A percentile compares a stretch with the other conserved stretches of the same genome.
These are phyloP conservation scores for Leccinum uliginosum DNA, from an alignment of 768 basidiomycete genomes.

Conservation along the genomic window DNA sequence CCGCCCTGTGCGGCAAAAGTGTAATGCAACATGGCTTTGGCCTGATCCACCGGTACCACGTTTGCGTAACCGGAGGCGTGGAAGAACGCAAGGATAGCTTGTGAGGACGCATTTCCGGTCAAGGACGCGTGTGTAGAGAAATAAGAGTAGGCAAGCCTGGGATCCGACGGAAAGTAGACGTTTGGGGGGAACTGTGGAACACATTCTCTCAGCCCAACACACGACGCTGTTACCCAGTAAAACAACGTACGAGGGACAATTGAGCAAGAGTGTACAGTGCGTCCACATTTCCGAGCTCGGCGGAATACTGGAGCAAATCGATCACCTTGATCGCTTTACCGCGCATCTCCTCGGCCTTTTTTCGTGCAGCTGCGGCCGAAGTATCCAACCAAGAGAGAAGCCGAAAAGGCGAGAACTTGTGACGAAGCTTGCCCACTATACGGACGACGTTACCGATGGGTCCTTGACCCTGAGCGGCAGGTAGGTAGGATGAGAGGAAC, in stretches of 20 bases:
- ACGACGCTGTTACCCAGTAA: background rate
- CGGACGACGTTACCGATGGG: constrained; percentile 69
- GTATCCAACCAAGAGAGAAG: constrained; percentile 39
- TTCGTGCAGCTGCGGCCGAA: constrained; percentile 42
- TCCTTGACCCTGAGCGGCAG: constrained; percentile 72
- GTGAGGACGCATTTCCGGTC: constrained; percentile 84
- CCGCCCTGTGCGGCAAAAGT: constrained; percentile 91
- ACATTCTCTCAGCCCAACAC: background rate
- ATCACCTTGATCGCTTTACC: constrained; percentile 78
- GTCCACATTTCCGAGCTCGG: constrained; percentile 71
- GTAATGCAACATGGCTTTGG: constrained; percentile 85
- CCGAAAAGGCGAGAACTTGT: constrained; percentile 50
- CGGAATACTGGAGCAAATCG: constrained; percentile 76
- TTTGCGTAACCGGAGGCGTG: constrained; percentile 78
- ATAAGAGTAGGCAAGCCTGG: constrained; percentile 58
- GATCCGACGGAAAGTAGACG: constrained; percentile 56
- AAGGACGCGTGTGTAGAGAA: constrained; percentile 57
- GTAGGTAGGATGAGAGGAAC: constrained; percentile 61
- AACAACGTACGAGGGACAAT: constrained; percentile 56
- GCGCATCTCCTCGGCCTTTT: constrained; percentile 61
- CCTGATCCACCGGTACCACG: constrained; percentile 61
- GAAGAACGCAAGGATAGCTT: constrained; percentile 84
- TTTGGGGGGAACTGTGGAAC: constrained; percentile 66
- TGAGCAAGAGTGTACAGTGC: constrained; percentile 66
- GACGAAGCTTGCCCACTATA: constrained; percentile 61